Evolutionary conservation across 2,329 filamentous ascomycete genomes (phyloP).

Genomic region (Trichoderma citrinoviride): DNA sequence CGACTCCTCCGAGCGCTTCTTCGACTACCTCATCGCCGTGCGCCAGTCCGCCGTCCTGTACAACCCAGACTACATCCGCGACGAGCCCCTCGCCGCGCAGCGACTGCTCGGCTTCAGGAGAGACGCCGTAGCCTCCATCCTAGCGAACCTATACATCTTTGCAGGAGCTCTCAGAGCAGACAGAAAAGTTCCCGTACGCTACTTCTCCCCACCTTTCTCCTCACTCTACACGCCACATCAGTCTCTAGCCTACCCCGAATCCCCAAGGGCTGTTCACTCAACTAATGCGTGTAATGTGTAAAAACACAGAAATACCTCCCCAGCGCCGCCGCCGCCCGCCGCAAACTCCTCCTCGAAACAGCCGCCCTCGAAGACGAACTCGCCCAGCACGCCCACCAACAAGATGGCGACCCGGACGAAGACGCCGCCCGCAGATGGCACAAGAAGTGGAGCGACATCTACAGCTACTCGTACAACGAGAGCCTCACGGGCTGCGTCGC

Average conservation of each 20-base stretch:
- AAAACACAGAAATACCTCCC: slow-evolving; percentile 50
- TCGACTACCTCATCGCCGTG: slow-evolving; percentile 57
- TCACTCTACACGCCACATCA: no score
- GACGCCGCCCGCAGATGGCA: slow-evolving; percentile 32
- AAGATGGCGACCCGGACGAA: neutral
- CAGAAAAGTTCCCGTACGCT: slow-evolving; percentile 48
- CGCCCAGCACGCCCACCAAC: slow-evolving; percentile 23
- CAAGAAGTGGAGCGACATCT: slow-evolving; percentile 55
- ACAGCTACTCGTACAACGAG: slow-evolving; percentile 54
- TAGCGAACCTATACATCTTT: slow-evolving; percentile 58
- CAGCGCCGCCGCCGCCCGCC: slow-evolving; percentile 52
- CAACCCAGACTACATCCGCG: slow-evolving; percentile 51
- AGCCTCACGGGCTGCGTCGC: slow-evolving; percentile 54
- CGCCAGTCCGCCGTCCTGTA: slow-evolving; percentile 59
- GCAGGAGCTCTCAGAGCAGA: slow-evolving; percentile 53
- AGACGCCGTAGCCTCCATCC: slow-evolving; percentile 56
- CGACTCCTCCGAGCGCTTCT: slow-evolving; percentile 55
- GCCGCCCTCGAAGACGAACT: slow-evolving; percentile 44
- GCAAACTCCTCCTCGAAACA: slow-evolving; percentile 51
- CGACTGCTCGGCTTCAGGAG: slow-evolving; percentile 50
- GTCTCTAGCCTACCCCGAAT: neutral
- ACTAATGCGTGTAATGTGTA: no score
- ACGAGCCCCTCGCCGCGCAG: slow-evolving; percentile 48
- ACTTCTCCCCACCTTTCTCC: neutral
- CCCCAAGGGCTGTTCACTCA: no score